Percentiles rank a stretch among this genome's conserved stretches.
Conservation (phyloP, 2,329 filamentous ascomycete species). For the Penicillium sumatraense region DNA sequence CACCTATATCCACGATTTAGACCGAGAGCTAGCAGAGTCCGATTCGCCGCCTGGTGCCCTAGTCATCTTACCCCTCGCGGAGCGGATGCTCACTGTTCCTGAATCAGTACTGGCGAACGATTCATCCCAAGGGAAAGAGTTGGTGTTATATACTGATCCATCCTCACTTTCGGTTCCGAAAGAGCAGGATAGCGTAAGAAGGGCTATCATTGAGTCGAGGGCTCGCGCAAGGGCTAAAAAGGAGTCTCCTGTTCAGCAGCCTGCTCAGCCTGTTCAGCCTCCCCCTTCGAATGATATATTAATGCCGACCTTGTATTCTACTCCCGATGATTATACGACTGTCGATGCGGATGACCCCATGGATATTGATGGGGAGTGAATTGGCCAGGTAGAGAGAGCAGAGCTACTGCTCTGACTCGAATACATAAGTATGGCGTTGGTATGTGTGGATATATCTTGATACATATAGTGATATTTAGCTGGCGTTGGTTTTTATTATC, state of each 20-base stretch:
- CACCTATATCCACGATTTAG: conserved; percentile 89
- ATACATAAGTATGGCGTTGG: too few species aligned
- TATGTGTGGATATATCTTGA: too few species aligned
- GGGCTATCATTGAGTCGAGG: conserved; percentile 80
- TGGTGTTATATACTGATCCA: conserved; percentile 85
- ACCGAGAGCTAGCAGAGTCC: conserved; percentile 78
- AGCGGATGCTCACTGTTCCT: conserved; percentile 74
- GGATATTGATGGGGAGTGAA: neutral
- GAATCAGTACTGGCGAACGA: conserved; percentile 60
- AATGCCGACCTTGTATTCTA: neutral
- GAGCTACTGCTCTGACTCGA: too few species aligned
- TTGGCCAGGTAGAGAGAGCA: too few species aligned
- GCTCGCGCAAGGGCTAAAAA: conserved; percentile 65
- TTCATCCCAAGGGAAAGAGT: conserved; percentile 61
- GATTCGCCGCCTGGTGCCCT: conserved; percentile 66
- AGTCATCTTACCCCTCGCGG: conserved; percentile 82
- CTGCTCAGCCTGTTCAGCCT: conserved; percentile 39
- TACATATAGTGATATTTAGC: too few species aligned
- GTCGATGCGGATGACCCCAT: neutral
- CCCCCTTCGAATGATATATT: neutral
- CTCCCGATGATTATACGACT: neutral
- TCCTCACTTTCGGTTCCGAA: conserved; percentile 74
- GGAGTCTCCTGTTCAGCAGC: conserved; percentile 36
- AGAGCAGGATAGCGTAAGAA: conserved; percentile 74
- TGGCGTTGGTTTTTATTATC: too few species aligned